Conservation (phyloP, 2,329 filamentous ascomycete species). For the Apiospora koreana region DNA sequence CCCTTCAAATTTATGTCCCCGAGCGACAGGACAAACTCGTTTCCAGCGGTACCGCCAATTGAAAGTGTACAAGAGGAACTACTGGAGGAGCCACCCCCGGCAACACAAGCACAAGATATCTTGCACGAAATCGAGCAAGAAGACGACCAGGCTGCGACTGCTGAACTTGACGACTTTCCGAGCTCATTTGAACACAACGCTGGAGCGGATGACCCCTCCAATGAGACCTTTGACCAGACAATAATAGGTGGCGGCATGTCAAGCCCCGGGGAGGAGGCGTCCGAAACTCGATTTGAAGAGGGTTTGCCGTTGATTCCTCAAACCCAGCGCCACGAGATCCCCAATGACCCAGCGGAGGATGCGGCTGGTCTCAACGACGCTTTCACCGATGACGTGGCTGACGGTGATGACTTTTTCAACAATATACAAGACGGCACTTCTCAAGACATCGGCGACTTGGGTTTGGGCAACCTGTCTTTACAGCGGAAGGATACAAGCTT, state of each 20-base stretch:
- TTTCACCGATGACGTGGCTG: slow-evolving; percentile 46
- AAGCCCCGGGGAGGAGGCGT: slow-evolving; percentile 41
- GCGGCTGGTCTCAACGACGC: slow-evolving; percentile 28
- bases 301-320: slow-evolving; percentile 63
- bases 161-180: slow-evolving; percentile 39
- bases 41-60: slow-evolving; percentile 55
- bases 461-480: slow-evolving; percentile 37
- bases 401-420: slow-evolving; percentile 64
- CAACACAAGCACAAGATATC: slow-evolving; percentile 55
- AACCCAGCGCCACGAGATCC: background rate
- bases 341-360: slow-evolving; percentile 18
- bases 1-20: slow-evolving; percentile 62
- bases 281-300: slow-evolving; percentile 67
- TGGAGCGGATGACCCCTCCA: slow-evolving; percentile 20
- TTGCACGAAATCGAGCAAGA: slow-evolving; percentile 54
- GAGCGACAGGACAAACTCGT: slow-evolving; percentile 62
- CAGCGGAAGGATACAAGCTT: slow-evolving; percentile 71
- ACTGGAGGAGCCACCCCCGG: slow-evolving; percentile 42
- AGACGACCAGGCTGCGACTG: slow-evolving; percentile 41
- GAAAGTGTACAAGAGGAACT: slow-evolving; percentile 30
- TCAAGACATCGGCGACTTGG: slow-evolving; percentile 28
- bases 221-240: slow-evolving; percentile 34
- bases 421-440: slow-evolving; percentile 42
- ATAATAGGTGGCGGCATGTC: slow-evolving; percentile 47
- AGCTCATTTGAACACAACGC: slow-evolving; percentile 29